Conservation (phyloP, 1,139 yeast species). For the Blastobotrys serpentis region DNA sequence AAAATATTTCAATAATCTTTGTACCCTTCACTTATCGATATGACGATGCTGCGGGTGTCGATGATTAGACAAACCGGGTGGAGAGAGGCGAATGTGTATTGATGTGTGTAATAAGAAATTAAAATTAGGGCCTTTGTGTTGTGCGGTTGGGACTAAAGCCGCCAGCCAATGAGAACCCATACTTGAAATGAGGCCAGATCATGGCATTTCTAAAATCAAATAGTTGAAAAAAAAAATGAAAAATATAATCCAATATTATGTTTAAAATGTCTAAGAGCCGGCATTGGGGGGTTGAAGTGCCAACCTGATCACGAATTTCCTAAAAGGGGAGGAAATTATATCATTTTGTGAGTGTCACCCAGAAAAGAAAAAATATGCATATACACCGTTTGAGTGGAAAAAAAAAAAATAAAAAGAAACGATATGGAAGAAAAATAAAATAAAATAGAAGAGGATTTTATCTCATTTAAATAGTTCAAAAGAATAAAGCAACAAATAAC, state of each 20-base stretch:
- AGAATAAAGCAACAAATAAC: too few species aligned
- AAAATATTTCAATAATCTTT: neutral
- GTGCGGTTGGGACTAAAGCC: slow-evolving; percentile 2
- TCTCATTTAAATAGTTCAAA: neutral
- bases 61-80: slow-evolving; percentile 3
- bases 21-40: slow-evolving; percentile 4
- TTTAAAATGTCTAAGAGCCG: slow-evolving; percentile 8
- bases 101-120: neutral
- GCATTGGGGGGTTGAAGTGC: neutral
- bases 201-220: neutral
- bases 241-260: neutral
- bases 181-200: neutral
- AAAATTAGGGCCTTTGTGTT: slow-evolving; percentile 3
- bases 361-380: slow-evolving; percentile 5
- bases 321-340: slow-evolving; percentile 9
- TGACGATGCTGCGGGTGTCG: slow-evolving; percentile 1
- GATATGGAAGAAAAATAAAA: neutral
- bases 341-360: slow-evolving; percentile 3
- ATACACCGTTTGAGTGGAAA: slow-evolving; percentile 4
- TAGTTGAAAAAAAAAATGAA: neutral
- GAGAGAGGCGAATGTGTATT: neutral
- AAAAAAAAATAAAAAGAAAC: slow-evolving; percentile 1
- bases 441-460: neutral
- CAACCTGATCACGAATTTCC: slow-evolving; percentile 8
- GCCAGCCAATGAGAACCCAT: neutral